A percentile compares a stretch with the other conserved stretches of the same genome.
These are phyloP conservation scores for Acacia acuminata DNA, from an alignment of 306 rosid species.

Conservation along the genomic window DNA sequence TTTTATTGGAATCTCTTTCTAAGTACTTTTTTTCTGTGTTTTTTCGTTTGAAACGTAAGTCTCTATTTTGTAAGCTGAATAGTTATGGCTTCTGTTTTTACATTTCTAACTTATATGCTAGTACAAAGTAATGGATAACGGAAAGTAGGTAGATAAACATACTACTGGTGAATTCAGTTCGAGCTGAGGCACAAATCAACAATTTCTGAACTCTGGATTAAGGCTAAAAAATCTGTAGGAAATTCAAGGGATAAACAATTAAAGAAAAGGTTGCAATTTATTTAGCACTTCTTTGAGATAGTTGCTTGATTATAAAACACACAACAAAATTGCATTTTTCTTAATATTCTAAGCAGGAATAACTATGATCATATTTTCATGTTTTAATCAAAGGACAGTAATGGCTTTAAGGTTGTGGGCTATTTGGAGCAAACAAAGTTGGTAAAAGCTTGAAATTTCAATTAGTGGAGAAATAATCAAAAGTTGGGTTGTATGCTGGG, in stretches of 20 bases:
- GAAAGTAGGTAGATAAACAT: background rate
- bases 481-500: background rate
- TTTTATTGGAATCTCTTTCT: background rate
- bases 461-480: background rate
- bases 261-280: background rate
- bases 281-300: background rate
- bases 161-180: background rate
- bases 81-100: background rate
- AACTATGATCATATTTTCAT: background rate
- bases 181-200: background rate
- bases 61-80: background rate
- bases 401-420: background rate
- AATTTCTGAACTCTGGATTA: background rate
- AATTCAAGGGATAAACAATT: background rate
- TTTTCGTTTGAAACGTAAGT: background rate
- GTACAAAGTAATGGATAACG: background rate
- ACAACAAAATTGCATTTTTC: background rate
- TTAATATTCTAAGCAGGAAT: background rate
- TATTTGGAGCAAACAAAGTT: background rate
- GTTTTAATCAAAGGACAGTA: conserved; percentile 6
- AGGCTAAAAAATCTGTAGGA: background rate
- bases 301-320: background rate
- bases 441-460: background rate
- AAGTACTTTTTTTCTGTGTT: conserved; percentile 2
- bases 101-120: background rate